Percentiles rank a stretch among this genome's conserved stretches.
phyloP scores from a whole-genome alignment of 306 rosid genomes.

The Astragalus glycyphyllos region DNA sequence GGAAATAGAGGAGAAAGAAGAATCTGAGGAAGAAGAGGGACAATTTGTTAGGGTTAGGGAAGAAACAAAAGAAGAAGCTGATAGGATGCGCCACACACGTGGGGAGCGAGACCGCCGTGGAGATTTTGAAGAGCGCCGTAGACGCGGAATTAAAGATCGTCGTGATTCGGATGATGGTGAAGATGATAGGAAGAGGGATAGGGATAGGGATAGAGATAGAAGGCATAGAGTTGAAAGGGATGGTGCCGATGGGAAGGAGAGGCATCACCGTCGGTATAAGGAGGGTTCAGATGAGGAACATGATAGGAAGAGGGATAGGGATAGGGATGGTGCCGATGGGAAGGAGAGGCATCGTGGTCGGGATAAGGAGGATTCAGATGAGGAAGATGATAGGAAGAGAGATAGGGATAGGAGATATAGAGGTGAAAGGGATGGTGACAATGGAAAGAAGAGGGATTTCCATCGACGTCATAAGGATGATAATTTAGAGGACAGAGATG shows the following conservation, averaged over 20 bases:
- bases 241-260: neutral
- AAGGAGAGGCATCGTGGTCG: too few relatives aligned
- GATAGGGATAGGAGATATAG: neutral
- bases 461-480: neutral
- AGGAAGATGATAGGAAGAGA: neutral
- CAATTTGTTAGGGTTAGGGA: too few relatives aligned
- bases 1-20: too few relatives aligned
- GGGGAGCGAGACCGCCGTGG: too few relatives aligned
- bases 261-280: neutral
- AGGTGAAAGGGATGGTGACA: constrained; percentile 11
- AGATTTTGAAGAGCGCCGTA: too few relatives aligned
- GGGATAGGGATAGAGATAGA: neutral
- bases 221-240: neutral
- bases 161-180: neutral
- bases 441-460: constrained; percentile 7
- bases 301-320: neutral
- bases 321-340: neutral
- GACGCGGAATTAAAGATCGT: too few relatives aligned
- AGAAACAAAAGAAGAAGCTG: too few relatives aligned
- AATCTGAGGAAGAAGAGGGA: too few relatives aligned
- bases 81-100: too few relatives aligned
- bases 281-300: neutral
- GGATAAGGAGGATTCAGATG: too few relatives aligned
- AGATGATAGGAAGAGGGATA: neutral
- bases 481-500: constrained; percentile 1